phyloP scores from a whole-genome alignment of 352 stramenopile genomes.

The Globisporangium polare region DNA sequence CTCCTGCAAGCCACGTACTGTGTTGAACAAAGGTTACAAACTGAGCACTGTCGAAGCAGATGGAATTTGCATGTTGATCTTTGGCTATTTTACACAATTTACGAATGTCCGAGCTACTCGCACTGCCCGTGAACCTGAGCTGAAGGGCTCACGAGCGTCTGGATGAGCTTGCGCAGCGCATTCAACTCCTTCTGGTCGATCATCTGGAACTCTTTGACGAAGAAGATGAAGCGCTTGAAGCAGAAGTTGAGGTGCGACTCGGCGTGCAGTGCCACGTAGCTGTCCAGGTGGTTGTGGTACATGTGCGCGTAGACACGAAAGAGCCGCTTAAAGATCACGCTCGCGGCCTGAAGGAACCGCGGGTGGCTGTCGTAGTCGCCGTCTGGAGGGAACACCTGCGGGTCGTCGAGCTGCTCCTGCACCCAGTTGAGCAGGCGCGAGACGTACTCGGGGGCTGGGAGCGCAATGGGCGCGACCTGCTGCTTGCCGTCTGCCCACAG shows the following conservation, averaged over 20 bases:
- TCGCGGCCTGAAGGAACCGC: slow-evolving; percentile 50
- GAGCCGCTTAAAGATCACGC: slow-evolving; percentile 92
- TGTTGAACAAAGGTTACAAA: background rate
- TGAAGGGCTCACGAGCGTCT: slow-evolving; percentile 20
- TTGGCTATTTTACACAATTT: background rate
- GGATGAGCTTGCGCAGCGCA: slow-evolving; percentile 92
- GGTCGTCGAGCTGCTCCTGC: slow-evolving; percentile 78
- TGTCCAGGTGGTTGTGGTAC: slow-evolving; percentile 93
- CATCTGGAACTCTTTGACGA: slow-evolving; percentile 91
- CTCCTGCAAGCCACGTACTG: background rate
- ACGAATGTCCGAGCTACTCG: background rate
- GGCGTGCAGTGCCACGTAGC: slow-evolving; percentile 88
- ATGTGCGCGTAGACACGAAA: slow-evolving; percentile 97
- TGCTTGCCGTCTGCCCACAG: slow-evolving; percentile 74
- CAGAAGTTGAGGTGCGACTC: slow-evolving; percentile 95
- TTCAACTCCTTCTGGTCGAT: slow-evolving; percentile 94
- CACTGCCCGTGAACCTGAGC: background rate
- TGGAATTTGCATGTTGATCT: no score
- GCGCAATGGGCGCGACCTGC: slow-evolving; percentile 37
- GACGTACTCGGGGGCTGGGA: slow-evolving; percentile 85
- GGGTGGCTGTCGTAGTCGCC: slow-evolving; percentile 19
- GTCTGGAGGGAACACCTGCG: slow-evolving; percentile 45
- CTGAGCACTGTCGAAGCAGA: background rate
- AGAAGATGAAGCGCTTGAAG: slow-evolving; percentile 98
- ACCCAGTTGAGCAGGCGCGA: slow-evolving; percentile 85